Base-by-base conservation (phyloP, 768 basidiomycete genomes). In the Hygrocybe coccinea region DNA sequence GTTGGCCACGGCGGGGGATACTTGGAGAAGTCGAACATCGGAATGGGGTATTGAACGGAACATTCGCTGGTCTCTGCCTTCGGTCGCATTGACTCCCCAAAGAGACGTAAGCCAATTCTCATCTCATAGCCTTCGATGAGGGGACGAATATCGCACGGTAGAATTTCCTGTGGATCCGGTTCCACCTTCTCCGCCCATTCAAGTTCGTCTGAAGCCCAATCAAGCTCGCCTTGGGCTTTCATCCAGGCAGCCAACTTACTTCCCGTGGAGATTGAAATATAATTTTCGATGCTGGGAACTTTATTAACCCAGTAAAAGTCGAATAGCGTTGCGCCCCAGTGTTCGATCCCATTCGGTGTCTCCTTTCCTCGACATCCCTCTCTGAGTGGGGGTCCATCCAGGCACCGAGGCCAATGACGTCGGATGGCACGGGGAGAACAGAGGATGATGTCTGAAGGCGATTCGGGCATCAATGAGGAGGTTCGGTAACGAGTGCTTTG, bases 1-100 rank as follows among this genome's bases (percentile, higher is more conserved):
- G 73, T 52, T 3, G 77, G 75, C 74, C 76, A 76, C 15, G 71
- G 72, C 14, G 63, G 54, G 6, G 76, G 74, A 50, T 79, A 77
- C 38, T 70, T 65, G 7, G 62, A 60, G 0, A 64, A 61, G 53
- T 71, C 60, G 56, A 76, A 77, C 2, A 64, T 39, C 19, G 67
- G 59, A 49, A 46, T 25, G 14, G 24, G 37, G 33, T 45, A 12
- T 19, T n/a, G 37, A 11, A 37, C 38, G 2, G 12, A 33, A 24
- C 39, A n/a, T 15, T 39, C 45, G 22, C 41, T 19, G 17, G 9
- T n/a, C 19, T 19, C 35, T 39, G 60, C 56, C 29, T 50, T n/a
- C 3, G 45, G 36, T 52, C 9, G 7, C n/a, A 48, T 29, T 44
- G 54, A 55, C 25, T 35, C 50, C 5, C 15, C 56, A 34, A 7